Evolutionary conservation across 306 rosid species (phyloP), one percentile per base, ranked within the genome.

Genomic region (Glycine soja): DNA sequence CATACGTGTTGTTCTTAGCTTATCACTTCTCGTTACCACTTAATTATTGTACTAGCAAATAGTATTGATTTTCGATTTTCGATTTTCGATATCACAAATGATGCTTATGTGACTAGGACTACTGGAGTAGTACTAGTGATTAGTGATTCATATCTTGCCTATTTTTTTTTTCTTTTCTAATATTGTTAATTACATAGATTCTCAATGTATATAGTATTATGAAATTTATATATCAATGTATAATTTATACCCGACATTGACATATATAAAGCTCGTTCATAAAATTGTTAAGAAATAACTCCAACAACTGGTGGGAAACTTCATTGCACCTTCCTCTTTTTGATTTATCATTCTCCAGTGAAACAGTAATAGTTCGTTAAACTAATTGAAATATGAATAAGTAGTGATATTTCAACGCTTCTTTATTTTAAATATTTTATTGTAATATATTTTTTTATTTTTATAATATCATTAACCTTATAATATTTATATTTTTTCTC

Each of bases 301-400:
- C 16, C 50, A 36, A 36, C 50, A 32, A 52, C 12, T 6, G 3
- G 7, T n/a, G 7, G 30, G 79, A 74, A 74, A 43, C 70, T 74
- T 74, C 79, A 42, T n/a, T 18, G 79, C 69, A 58, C 38, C 53
- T 74, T 58, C 79, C 70, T 42, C 30, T 45, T 7, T 6, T 18
- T 12, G 14, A 10, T 15, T n/a, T 38, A 10, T 74, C 68, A 56
- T 56, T 24, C 30, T 24, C 2, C 30, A 24, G 30, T 24, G 30
- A 24, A 24, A 24, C 2, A 24, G 30, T 24, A 24, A 1, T 24
- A 24, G 30, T 24, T 24, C 2, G 30, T 24, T 24, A 24, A 24
- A 24, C 24, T 1, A 1, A 19, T 24, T 24, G 30, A 24, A 24
- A 24, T 24, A 24, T 24, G 30, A 24, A 24, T 24, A 24, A 24